A percentile compares a stretch with the other conserved stretches of the same genome.
Evolutionary conservation across 306 rosid genomes (phyloP).

Genomic region (Neltuma alba): DNA sequence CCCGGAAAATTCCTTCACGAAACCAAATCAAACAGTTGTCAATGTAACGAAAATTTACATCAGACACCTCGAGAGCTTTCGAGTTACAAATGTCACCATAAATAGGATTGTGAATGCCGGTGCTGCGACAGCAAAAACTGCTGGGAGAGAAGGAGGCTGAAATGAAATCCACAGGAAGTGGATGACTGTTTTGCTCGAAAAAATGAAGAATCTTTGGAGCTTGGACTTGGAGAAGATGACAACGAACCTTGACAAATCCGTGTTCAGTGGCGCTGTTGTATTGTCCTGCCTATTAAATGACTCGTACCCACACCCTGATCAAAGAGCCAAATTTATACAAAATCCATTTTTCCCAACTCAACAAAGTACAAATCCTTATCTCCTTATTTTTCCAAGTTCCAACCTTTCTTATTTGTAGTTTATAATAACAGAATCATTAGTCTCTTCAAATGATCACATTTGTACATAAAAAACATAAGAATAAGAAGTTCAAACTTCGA

Average conservation of each 20-base stretch:
- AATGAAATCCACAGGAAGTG: slow-evolving; percentile 37
- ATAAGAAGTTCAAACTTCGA: neutral
- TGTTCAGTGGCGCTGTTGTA: slow-evolving; percentile 35
- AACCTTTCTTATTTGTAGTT: neutral
- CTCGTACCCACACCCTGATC: neutral
- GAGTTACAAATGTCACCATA: slow-evolving; percentile 31
- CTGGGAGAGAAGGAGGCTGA: slow-evolving; percentile 33
- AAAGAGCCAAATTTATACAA: neutral
- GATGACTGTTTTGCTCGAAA: slow-evolving; percentile 2
- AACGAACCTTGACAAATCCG: slow-evolving; percentile 35
- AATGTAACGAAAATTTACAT: slow-evolving; percentile 7
- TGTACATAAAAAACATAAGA: neutral
- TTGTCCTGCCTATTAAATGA: slow-evolving; percentile 29
- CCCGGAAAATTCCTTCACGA: neutral
- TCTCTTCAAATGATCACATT: neutral
- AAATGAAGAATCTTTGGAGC: slow-evolving; percentile 43
- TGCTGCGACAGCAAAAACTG: neutral
- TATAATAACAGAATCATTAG: neutral
- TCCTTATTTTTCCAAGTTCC: neutral
- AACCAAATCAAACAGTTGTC: neutral
- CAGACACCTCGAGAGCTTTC: neutral
- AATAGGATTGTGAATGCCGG: slow-evolving; percentile 14
- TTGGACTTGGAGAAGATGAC: slow-evolving; percentile 24
- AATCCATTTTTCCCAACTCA: neutral
- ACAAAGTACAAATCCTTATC: neutral